Conservation (phyloP, 1,284 basidiomycete species). For the Tilletiaria anomala region DNA sequence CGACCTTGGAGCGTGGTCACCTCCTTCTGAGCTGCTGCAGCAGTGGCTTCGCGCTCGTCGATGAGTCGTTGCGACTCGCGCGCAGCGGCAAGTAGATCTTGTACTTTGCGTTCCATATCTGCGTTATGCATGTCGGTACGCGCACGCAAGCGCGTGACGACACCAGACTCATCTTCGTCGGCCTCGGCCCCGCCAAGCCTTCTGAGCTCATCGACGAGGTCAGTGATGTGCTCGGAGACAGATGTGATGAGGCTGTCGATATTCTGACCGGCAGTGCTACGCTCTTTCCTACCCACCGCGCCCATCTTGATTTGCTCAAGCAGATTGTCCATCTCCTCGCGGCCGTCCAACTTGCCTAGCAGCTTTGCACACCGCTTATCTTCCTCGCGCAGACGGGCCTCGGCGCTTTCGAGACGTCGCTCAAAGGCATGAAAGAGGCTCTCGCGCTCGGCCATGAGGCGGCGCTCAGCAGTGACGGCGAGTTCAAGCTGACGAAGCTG, state of each 20-base stretch:
- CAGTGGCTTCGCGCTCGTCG: too few relatives aligned
- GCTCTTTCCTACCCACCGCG: conserved; percentile 11
- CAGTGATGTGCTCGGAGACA: conserved; percentile 16
- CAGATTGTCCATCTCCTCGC: conserved; percentile 38
- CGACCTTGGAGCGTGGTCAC: too few relatives aligned
- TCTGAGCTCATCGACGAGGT: conserved; percentile 6
- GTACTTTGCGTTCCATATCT: not conserved
- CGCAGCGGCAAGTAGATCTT: too few relatives aligned
- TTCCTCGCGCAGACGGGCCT: conserved; percentile 25
- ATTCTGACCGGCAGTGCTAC: conserved; percentile 18
- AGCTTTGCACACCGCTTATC: conserved; percentile 31
- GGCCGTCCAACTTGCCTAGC: conserved; percentile 35
- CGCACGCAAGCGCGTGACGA: not conserved
- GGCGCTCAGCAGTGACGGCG: conserved; percentile 17
- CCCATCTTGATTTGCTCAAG: conserved; percentile 34
- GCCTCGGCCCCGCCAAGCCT: not conserved
- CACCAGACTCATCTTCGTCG: not conserved
- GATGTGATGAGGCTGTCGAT: conserved; percentile 8
- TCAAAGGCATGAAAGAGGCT: conserved; percentile 24
- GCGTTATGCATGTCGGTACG: not conserved
- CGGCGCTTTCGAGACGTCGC: conserved; percentile 21
- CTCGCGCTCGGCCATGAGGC: conserved; percentile 22
- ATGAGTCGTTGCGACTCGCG: too few relatives aligned
- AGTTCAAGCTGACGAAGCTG: conserved; percentile 20
- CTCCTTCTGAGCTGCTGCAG: too few relatives aligned